A percentile compares a stretch with the other conserved stretches of the same genome.
Conservation (phyloP, 1,284 basidiomycete species). For the Pseudomicrostroma phylloplanum region DNA sequence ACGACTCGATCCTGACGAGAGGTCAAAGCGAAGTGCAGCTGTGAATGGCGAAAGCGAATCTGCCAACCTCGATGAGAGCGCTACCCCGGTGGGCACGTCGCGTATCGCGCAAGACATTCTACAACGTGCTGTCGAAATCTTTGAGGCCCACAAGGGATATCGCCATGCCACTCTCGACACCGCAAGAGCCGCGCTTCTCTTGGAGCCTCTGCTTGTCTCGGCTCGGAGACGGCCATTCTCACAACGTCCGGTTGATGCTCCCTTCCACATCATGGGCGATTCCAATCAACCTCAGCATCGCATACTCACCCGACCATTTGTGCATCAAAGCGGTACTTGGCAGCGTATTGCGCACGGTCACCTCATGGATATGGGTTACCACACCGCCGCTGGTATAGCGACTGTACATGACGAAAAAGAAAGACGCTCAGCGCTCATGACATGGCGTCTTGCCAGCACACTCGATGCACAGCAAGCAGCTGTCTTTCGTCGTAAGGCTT, state of each 20-base stretch:
- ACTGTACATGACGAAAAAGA: constrained; percentile 24
- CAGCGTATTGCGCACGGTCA: constrained; percentile 28
- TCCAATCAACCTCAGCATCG: neutral
- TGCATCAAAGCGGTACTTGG: constrained; percentile 21
- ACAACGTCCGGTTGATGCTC: neutral
- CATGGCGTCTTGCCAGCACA: constrained; percentile 69
- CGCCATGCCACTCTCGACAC: constrained; percentile 72
- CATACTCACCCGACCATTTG: neutral
- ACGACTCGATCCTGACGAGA: constrained; percentile 17
- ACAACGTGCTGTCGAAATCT: constrained; percentile 51
- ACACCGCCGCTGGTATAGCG: constrained; percentile 17
- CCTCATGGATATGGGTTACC: constrained; percentile 32
- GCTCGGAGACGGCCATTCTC: constrained; percentile 8
- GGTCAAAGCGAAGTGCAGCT: constrained; percentile 5
- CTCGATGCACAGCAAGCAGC: constrained; percentile 60
- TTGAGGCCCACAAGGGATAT: constrained; percentile 76
- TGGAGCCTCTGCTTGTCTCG: constrained; percentile 26
- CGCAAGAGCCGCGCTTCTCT: constrained; percentile 52
- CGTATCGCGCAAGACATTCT: constrained; percentile 70
- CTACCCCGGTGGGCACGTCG: constrained; percentile 58
- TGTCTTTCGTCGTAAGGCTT: constrained; percentile 61
- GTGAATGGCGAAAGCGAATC: neutral
- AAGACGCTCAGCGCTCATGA: constrained; percentile 54
- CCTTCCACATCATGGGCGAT: neutral
- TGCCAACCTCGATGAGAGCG: neutral